Evolutionary conservation across 1,284 basidiomycete genomes (phyloP), one percentile per base, ranked within the genome.

Genomic region (Leccinum angustisporum): DNA sequence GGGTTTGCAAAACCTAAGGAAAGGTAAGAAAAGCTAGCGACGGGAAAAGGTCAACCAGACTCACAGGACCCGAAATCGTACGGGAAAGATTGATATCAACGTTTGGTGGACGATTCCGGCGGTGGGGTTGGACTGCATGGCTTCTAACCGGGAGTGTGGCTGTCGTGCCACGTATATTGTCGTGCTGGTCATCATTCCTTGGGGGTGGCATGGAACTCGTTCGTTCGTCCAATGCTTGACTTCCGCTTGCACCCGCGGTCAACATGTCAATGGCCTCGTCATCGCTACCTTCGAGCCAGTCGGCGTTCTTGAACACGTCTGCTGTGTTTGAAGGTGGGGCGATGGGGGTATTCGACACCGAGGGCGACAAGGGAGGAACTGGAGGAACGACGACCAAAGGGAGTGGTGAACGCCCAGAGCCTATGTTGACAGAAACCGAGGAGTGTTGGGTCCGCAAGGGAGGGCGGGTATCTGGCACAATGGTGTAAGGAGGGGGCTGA

Each of bases 221-320:
- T 33, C 91, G 84, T 72, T 93, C 91, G 68, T 93, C 91, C 58
- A 93, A 73, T 30, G 87, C 86, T 68, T 88, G 88, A 68, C 89
- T 88, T 13, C 91, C 91, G 64, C 88, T 90, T 9, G 88, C 81
- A 14, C 85, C 89, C 10, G 91, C 91, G 2, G 91, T 87, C 51
- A 92, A 83, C 52, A 91, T 78, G 68, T 91, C 85, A 60, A 93
- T 90, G 13, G 90, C 91, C 73, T 93, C 91, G 57, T 93, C 91
- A 64, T 93, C 91, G 67, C 90, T 92, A 4, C 83, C 76, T 63
- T 87, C 84, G 30, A 79, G 74, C 88, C 89, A 91, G 61, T 90
- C 80, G 66, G 87, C 87, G n/a, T 74, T 72, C 66, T 88, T 86
- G 11, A 75, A 73, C 63, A 81, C 74, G 30, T 73, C 69, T 55